Evolutionary conservation across 257 asterid genomes (phyloP).

Genomic region (Forsythia viridissima): DNA sequence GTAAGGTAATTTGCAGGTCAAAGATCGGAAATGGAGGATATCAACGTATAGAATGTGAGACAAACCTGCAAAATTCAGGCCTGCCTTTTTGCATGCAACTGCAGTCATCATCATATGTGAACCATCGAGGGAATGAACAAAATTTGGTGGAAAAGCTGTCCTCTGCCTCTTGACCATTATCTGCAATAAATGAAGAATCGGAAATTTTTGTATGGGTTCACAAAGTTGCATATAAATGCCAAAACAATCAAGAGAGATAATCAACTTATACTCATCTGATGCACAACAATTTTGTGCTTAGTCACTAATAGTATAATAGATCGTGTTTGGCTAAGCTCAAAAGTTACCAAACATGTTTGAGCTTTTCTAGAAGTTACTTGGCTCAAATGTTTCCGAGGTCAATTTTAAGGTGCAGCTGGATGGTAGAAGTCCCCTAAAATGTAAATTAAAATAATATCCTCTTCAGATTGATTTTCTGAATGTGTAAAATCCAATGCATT

Average conservation of each 20-base stretch:
- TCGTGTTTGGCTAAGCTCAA: not conserved
- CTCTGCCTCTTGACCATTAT: conserved; percentile 88
- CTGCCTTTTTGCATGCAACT: conserved; percentile 82
- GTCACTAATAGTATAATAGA: not conserved
- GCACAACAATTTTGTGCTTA: not conserved
- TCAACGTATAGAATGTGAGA: conserved; percentile 8
- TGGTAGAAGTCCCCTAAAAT: not conserved
- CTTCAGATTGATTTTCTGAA: not conserved
- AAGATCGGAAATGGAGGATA: conserved; percentile 14
- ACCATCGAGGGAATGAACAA: conserved; percentile 96
- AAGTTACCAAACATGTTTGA: not conserved
- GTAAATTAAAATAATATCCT: not conserved
- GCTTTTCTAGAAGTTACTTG: not conserved
- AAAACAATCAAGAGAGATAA: conserved; percentile 9
- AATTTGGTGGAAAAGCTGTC: conserved; percentile 97
- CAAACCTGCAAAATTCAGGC: conserved; percentile 90
- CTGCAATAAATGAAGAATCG: conserved; percentile 38
- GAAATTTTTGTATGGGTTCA: conserved; percentile 14
- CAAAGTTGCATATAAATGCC: conserved; percentile 7
- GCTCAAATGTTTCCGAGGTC: not conserved
- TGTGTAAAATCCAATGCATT: not conserved
- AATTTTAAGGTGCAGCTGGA: not conserved
- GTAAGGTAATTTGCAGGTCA: conserved; percentile 11
- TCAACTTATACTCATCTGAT: not conserved
- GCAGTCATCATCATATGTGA: conserved; percentile 99